Percentiles rank a stretch among this genome's conserved stretches.
Conservation (phyloP, 2,329 filamentous ascomycete species). For the Blastomyces emzantsi region DNA sequence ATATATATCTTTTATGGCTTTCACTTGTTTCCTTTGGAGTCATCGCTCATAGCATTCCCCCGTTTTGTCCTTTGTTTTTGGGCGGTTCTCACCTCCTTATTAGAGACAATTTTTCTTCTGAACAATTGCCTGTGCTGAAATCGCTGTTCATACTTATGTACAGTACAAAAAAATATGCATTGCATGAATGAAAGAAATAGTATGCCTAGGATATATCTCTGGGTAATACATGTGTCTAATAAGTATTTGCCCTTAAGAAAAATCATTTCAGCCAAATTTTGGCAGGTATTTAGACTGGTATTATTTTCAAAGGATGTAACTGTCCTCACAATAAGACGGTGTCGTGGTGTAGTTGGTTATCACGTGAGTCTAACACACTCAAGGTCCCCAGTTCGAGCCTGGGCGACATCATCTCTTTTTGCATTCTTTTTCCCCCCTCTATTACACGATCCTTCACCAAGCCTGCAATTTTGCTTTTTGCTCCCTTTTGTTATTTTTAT, state of each 20-base stretch:
- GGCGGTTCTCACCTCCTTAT: neutral
- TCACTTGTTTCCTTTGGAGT: neutral
- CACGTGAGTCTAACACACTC: slow-evolving; percentile 15
- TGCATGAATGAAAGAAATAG: neutral
- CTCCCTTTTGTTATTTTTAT: too few species aligned
- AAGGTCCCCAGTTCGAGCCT: slow-evolving; percentile 14
- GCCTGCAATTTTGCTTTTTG: too few species aligned
- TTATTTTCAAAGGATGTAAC: neutral
- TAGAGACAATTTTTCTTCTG: neutral
- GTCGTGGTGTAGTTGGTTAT: slow-evolving; percentile 15
- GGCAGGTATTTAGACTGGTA: neutral
- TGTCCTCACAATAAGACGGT: neutral
- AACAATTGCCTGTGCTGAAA: neutral
- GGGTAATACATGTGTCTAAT: too few species aligned
- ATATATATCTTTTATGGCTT: neutral
- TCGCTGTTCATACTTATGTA: neutral
- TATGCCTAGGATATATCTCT: neutral
- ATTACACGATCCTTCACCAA: too few species aligned
- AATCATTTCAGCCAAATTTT: too few species aligned
- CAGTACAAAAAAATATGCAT: neutral
- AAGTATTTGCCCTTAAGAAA: too few species aligned
- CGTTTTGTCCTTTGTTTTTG: neutral
- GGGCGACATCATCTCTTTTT: slow-evolving; percentile 9
- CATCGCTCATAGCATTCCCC: neutral
- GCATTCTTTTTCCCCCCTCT: neutral